phyloP scores from a whole-genome alignment of 306 rosid species.

The Neltuma alba region DNA sequence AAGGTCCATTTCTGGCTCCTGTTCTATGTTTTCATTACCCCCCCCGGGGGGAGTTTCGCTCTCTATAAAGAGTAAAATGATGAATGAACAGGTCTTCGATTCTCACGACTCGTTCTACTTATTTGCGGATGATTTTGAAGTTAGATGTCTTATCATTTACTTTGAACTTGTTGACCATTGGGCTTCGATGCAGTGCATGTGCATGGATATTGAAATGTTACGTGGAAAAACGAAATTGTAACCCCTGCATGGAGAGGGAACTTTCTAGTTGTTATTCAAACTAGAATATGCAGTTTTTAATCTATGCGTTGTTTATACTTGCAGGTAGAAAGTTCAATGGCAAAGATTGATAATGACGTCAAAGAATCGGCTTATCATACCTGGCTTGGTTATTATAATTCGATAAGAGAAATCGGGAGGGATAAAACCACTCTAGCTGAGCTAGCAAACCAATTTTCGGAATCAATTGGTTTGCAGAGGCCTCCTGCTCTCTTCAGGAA shows the following conservation, averaged over 20 bases:
- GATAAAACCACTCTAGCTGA: constrained; percentile 78
- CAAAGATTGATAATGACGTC: constrained; percentile 67
- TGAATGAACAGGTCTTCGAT: not conserved
- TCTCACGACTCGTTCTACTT: not conserved
- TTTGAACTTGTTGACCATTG: not conserved
- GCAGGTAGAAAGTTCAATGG: constrained; percentile 78
- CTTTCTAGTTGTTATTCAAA: constrained; percentile 3
- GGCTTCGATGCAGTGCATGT: not conserved
- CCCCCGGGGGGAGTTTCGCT: too few species aligned
- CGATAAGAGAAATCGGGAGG: constrained; percentile 83
- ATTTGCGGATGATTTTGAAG: not conserved
- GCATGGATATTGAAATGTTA: not conserved
- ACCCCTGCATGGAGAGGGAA: not conserved
- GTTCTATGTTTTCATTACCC: constrained; percentile 3
- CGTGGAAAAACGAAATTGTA: not conserved
- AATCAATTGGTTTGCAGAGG: constrained; percentile 80
- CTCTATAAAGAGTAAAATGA: not conserved
- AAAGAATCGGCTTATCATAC: constrained; percentile 95
- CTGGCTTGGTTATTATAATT: constrained; percentile 94
- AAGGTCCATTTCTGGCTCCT: constrained; percentile 56
- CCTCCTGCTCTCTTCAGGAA: constrained; percentile 81
- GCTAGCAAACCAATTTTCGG: constrained; percentile 67
- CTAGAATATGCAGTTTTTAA: not conserved
- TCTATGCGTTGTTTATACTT: constrained; percentile 22
- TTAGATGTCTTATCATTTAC: not conserved